Percentiles rank a stretch among this genome's conserved stretches.
Evolutionary conservation across 1,139 yeast species (phyloP).

Genomic region (Nakaseomyces kungkrabaensis): DNA sequence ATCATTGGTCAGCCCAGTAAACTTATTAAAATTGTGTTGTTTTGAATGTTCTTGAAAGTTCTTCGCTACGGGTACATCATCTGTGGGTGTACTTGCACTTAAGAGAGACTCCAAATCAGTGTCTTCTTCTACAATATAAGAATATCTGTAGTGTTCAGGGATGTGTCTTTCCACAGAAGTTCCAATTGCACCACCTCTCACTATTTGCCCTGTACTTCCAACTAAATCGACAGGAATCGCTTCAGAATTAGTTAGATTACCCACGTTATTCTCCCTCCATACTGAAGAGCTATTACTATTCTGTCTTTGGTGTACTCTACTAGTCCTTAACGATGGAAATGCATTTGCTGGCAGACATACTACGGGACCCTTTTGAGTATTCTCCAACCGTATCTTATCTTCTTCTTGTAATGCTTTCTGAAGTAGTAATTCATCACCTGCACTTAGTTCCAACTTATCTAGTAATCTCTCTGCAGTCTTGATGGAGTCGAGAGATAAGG

Average conservation of each 20-base stretch:
- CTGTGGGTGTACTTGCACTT: not conserved
- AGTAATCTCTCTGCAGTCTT: constrained; percentile 25
- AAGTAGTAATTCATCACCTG: constrained; percentile 25
- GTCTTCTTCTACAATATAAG: constrained; percentile 28
- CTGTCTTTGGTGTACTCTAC: constrained; percentile 4
- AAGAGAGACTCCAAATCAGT: constrained; percentile 9
- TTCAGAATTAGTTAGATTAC: not conserved
- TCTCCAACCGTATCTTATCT: constrained; percentile 7
- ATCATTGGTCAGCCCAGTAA: not conserved
- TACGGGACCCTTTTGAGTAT: constrained; percentile 8
- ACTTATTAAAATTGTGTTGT: not conserved
- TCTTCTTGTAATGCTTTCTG: constrained; percentile 22
- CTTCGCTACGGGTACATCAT: not conserved
- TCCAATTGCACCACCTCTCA: not conserved
- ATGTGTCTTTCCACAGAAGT: constrained; percentile 22
- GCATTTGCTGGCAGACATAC: constrained; percentile 28
- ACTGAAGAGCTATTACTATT: constrained; percentile 1
- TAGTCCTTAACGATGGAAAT: constrained; percentile 23
- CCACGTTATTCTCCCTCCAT: not conserved
- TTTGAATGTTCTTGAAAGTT: not conserved
- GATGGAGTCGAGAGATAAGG: constrained; percentile 24
- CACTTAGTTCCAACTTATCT: constrained; percentile 26
- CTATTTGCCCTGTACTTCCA: not conserved
- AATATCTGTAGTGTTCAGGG: constrained; percentile 22
- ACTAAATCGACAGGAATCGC: not conserved